Evolutionary conservation across 306 rosid species (phyloP), one percentile per base, ranked within the genome.

Genomic region (Quercus wislizeni): DNA sequence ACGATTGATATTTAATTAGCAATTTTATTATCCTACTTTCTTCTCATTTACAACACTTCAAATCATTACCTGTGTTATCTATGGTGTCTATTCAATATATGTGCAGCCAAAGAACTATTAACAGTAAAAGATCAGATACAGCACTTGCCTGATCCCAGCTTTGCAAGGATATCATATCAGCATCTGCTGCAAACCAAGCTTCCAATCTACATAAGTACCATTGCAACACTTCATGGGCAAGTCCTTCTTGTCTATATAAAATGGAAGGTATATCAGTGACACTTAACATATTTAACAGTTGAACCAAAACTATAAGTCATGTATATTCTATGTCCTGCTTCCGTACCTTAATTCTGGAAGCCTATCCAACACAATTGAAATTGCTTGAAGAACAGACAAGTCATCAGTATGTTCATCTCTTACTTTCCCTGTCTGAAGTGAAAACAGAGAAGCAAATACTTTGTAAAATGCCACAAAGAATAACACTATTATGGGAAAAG

Each of bases 171-270:
- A 91, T 91, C 88, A 88, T 90, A 82, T 91, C 93, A 14, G 92
- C 93, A 80, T 91, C 93, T 33, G 97, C 93, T 74, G 93, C 93
- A 88, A 91, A 91, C 97, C 97, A 91, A 18, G 93, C 93, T 85
- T 91, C 97, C 97, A 89, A 88, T 78, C 97, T 89, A 84, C 97
- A 91, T 74, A 88, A 71, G 80, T 79, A 91, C 97, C 97, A 91
- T 73, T 87, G 97, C 76, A 91, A 80, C 65, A 91, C 93, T 87
- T 86, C 84, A 55, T 85, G 89, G 65, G 93, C 89, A 82, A 88
- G 86, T 85, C 93, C 97, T 43, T 88, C 77, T 82, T 85, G 88
- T 87, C 97, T 91, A 86, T 79, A 81, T 51, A 81, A 13, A 74
- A 65, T 20, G 27, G 27, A 31, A 33, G 73, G 28, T 28, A 49